Evolutionary conservation across 805 yeast species (phyloP), one percentile per base, ranked within the genome.

Genomic region (Saturnispora sekii): DNA sequence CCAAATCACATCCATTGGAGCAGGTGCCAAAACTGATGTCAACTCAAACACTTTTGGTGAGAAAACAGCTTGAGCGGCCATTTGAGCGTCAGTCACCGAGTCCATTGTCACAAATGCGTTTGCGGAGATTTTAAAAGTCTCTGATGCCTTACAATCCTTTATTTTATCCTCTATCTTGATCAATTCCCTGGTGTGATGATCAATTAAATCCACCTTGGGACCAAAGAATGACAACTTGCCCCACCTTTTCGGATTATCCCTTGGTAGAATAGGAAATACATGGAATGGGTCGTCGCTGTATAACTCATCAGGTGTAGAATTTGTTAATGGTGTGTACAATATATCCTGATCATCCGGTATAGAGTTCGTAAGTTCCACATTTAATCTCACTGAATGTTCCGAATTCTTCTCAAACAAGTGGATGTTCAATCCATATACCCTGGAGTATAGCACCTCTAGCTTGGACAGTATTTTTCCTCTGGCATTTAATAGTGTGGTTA

Each of bases 1-100:
- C 98, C 98, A 93, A 40, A 85, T 77, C 30, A 93, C 80, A 60
- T 93, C 98, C 55, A 84, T 86, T 2, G 98, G 97, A 0, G 97
- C 95, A 0, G 98, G 97, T 0, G 98, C 98, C 46, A 89, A 65
- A 38, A 74, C 70, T 6, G 96, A 84, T 32, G 88, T 84, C 44
- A 93, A 69, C 47, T 82, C 86, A 59, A 84, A 82, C 3, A 89
- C 86, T 48, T 83, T 76, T 0, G 97, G 97, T 53, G 93, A 96
- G 45, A 93, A 66, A 0, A 90, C 86, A 0, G 97, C 93, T 62
- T 93, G 98, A 0, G 97, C 96, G 4, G 95, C 86, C 88, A 93
- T 83, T 61, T 93, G 98, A 1, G 98, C 97, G 59, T 85, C 84
- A 0, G 96, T 90, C 3, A 89, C 97, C 0, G 93, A 76, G 48